These are phyloP conservation scores for Zoysia pacifica DNA, from an alignment of 176 grass and related monocot genomes.

Conservation along the genomic window DNA sequence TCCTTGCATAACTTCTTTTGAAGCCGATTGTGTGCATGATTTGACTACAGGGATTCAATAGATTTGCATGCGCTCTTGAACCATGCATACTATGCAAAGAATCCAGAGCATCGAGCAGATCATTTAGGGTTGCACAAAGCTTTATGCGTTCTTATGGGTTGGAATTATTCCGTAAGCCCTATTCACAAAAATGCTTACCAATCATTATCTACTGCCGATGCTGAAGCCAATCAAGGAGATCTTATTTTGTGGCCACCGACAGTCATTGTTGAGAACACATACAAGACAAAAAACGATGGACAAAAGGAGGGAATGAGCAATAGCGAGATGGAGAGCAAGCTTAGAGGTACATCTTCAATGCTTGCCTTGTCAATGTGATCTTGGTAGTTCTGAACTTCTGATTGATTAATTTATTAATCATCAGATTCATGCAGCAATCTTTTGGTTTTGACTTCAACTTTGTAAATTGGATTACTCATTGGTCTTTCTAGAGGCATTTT, in stretches of 20 bases:
- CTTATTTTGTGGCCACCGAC: constrained; percentile 94
- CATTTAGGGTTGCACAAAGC: constrained; percentile 97
- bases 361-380: constrained; percentile 40
- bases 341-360: constrained; percentile 69
- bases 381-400: constrained; percentile 35
- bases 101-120: constrained; percentile 71
- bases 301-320: constrained; percentile 62
- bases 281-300: constrained; percentile 64
- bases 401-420: constrained; percentile 34
- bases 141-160: constrained; percentile 93
- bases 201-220: constrained; percentile 58
- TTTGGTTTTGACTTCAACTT: not conserved
- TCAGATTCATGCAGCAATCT: not conserved
- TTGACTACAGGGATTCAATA: constrained; percentile 65
- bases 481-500: not conserved
- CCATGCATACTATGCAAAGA: constrained; percentile 77
- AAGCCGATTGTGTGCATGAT: constrained; percentile 31
- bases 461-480: constrained; percentile 12
- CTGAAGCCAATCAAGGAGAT: constrained; percentile 86
- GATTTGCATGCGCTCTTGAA: constrained; percentile 86
- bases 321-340: constrained; percentile 87
- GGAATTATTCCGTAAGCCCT: constrained; percentile 78
- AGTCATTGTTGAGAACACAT: constrained; percentile 82
- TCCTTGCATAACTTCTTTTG: constrained; percentile 10
- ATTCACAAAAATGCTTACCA: constrained; percentile 72